Conservation (phyloP, 2,329 filamentous ascomycete genomes). For the Colletotrichum australisinense region DNA sequence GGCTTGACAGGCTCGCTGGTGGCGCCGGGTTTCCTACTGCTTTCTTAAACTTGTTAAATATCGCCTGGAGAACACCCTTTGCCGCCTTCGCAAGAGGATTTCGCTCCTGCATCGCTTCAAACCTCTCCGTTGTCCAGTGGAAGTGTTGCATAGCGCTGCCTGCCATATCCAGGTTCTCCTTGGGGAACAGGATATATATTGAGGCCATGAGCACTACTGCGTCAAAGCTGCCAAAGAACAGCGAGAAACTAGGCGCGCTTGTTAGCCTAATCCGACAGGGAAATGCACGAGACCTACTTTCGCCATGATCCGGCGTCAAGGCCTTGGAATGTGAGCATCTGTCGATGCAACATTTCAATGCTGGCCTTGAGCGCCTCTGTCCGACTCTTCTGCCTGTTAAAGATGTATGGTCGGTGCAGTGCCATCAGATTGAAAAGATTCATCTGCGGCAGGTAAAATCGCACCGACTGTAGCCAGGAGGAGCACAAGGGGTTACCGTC, state of each 20-base stretch:
- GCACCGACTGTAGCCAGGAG: conserved; percentile 61
- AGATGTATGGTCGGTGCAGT: conserved; percentile 71
- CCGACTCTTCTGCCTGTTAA: conserved; percentile 65
- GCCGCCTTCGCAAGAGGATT: conserved; percentile 67
- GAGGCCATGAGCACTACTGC: conserved; percentile 71
- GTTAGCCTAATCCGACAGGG: background rate
- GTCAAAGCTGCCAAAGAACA: conserved; percentile 74
- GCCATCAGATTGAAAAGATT: conserved; percentile 67
- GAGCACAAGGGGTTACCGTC: conserved; percentile 63
- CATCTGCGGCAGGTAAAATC: conserved; percentile 58
- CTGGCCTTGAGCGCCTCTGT: conserved; percentile 66
- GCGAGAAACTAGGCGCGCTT: conserved; percentile 53
- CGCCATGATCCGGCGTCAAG: conserved; percentile 62
- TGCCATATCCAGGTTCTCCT: conserved; percentile 62
- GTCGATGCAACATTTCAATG: conserved; percentile 65
- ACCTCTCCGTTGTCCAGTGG: conserved; percentile 69
- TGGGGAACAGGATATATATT: conserved; percentile 71
- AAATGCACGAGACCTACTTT: conserved; percentile 43
- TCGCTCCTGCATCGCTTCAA: conserved; percentile 64
- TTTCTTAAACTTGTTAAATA: conserved; percentile 64
- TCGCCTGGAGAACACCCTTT: conserved; percentile 65
- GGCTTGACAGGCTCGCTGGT: conserved; percentile 30
- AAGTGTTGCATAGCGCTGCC: conserved; percentile 65
- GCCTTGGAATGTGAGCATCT: conserved; percentile 60
- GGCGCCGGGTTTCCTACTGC: conserved; percentile 51